These are phyloP conservation scores for Lithocarpus polystachyus DNA, from an alignment of 306 rosid genomes.

Conservation along the genomic window DNA sequence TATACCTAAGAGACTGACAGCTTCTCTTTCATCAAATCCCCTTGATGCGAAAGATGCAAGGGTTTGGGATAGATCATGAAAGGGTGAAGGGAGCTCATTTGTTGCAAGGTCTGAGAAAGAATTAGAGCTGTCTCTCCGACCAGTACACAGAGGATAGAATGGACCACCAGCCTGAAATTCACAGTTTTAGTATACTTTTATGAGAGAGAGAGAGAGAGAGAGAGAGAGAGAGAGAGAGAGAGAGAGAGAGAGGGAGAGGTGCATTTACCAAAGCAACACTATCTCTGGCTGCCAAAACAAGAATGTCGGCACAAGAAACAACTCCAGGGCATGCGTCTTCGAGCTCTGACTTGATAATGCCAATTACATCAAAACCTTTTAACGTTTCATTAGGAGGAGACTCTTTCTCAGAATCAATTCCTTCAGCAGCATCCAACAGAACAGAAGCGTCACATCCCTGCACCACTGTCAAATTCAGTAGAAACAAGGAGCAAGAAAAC, in stretches of 20 bases:
- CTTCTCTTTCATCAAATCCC: conserved; percentile 40
- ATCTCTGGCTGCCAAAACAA: conserved; percentile 49
- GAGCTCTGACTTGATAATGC: conserved; percentile 32
- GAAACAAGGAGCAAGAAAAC: background rate
- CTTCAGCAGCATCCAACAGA: conserved; percentile 32
- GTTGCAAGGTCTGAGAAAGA: conserved; percentile 29
- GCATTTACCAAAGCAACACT: conserved; percentile 30
- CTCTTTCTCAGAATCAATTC: conserved; percentile 33
- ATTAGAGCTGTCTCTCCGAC: conserved; percentile 32
- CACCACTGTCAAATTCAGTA: background rate
- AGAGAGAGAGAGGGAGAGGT: background rate
- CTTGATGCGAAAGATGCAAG: conserved; percentile 31
- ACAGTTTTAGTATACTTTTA: background rate
- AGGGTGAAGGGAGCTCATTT: conserved; percentile 35
- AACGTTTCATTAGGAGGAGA: conserved; percentile 31
- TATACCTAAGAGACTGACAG: conserved; percentile 34
- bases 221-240: background rate
- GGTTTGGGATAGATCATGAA: conserved; percentile 19
- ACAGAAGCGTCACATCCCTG: conserved; percentile 52
- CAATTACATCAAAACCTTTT: conserved; percentile 40
- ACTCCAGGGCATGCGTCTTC: conserved; percentile 38
- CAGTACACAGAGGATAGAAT: conserved; percentile 34
- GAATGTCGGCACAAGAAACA: conserved; percentile 47
- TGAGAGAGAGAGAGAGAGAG: background rate
- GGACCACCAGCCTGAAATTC: conserved; percentile 38